Conservation (phyloP, 148 eudicot genomes). For the Euryodendron excelsum region DNA sequence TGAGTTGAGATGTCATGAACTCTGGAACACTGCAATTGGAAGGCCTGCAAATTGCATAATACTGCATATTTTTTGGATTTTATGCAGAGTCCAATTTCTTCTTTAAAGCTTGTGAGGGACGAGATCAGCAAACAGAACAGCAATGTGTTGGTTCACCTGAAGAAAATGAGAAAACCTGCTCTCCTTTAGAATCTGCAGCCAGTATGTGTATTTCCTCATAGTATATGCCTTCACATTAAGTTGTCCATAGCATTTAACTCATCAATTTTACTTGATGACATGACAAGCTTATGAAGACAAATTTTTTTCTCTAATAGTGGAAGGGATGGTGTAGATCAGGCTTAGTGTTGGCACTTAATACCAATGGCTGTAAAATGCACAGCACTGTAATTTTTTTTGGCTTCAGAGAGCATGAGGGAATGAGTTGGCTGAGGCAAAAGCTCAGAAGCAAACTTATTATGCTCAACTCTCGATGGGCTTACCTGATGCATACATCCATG, state of each 20-base stretch:
- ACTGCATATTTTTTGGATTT: neutral
- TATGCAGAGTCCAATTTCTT: conserved; percentile 34
- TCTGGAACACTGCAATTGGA: neutral
- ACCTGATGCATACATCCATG: neutral
- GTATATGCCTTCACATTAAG: neutral
- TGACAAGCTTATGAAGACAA: neutral
- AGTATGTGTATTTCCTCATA: conserved; percentile 28
- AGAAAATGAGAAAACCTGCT: conserved; percentile 23
- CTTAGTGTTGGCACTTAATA: neutral
- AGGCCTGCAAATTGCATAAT: neutral
- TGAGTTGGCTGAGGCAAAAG: neutral
- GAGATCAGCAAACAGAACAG: conserved; percentile 27
- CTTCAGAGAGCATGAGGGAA: neutral
- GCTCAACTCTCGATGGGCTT: neutral
- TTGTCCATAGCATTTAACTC: neutral
- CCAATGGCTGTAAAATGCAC: neutral
- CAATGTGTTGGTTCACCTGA: conserved; percentile 31
- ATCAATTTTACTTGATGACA: neutral
- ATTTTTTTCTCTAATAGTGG: neutral
- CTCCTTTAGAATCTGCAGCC: conserved; percentile 28
- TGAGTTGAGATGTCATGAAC: neutral
- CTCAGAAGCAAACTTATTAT: neutral
- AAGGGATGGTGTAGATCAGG: neutral
- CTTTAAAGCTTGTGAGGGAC: conserved; percentile 30
- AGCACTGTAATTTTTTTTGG: neutral